Percentiles rank a stretch among this genome's conserved stretches.
These are phyloP conservation scores for Actinidia arguta DNA, from an alignment of 179 eudicot species.

Conservation along the genomic window DNA sequence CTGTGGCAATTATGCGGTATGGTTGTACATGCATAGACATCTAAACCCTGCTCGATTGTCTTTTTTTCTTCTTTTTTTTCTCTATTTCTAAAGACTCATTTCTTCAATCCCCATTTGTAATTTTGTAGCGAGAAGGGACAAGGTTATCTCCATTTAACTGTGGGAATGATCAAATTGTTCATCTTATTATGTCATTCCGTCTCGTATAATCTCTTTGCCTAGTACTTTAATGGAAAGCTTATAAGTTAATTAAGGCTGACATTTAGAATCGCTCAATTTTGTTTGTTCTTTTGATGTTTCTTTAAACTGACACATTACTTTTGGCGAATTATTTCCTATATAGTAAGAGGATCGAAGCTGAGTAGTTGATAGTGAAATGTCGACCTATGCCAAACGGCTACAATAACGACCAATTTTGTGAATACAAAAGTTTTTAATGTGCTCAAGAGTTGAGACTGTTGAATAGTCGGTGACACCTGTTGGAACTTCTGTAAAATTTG, in stretches of 20 bases:
- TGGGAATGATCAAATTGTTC: conserved; percentile 8
- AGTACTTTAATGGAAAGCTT: background rate
- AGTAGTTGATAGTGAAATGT: conserved; percentile 1
- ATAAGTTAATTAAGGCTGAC: background rate
- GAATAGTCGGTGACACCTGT: background rate
- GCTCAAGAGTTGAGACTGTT: background rate
- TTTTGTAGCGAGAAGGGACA: conserved; percentile 7
- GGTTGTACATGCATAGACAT: conserved; percentile 51
- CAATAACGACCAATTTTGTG: background rate
- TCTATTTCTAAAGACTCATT: background rate
- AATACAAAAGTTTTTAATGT: background rate
- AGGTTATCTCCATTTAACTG: background rate
- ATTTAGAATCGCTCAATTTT: background rate
- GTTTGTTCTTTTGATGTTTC: background rate
- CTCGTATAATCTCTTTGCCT: background rate
- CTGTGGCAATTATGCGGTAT: conserved; percentile 44
- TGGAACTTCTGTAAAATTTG: background rate
- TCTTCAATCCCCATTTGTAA: conserved; percentile 2
- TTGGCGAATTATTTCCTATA: background rate
- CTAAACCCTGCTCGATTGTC: background rate
- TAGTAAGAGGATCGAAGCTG: background rate
- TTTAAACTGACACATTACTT: background rate
- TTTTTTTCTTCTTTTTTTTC: background rate
- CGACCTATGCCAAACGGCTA: background rate
- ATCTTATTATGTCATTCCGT: background rate